Evolutionary conservation across 805 yeast species (phyloP).

Genomic region (Candida cerambycidarum): DNA sequence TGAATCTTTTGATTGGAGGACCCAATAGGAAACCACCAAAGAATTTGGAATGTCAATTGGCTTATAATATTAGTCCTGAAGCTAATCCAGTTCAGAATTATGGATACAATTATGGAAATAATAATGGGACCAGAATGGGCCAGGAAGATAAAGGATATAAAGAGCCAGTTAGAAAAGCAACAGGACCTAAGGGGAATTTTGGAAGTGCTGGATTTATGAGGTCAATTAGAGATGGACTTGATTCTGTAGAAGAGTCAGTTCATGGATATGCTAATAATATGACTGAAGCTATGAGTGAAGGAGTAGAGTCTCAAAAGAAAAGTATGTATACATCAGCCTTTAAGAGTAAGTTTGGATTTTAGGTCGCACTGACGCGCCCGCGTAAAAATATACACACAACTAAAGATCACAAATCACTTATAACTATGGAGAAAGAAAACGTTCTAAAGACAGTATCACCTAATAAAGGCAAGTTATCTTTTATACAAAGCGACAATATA

Average conservation of each 20-base stretch:
- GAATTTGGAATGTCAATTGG: constrained; percentile 58
- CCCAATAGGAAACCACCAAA: constrained; percentile 64
- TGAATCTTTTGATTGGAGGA: constrained; percentile 71
- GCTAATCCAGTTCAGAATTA: constrained; percentile 38
- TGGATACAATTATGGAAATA: constrained; percentile 20
- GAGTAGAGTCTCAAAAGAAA: constrained; percentile 49
- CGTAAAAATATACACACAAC: no score
- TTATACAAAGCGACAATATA: constrained; percentile 2
- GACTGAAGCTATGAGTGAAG: constrained; percentile 53
- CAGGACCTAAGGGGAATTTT: constrained; percentile 39
- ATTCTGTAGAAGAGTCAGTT: constrained; percentile 51
- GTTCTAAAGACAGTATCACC: constrained; percentile 30
- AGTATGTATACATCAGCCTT: constrained; percentile 52
- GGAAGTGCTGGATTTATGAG: constrained; percentile 43
- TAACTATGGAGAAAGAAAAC: constrained; percentile 10
- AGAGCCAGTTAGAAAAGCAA: constrained; percentile 43
- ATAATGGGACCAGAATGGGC: neutral
- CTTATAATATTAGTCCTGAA: constrained; percentile 44
- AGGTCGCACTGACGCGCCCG: no score
- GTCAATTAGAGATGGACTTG: constrained; percentile 52
- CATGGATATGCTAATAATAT: constrained; percentile 58
- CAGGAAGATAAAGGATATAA: constrained; percentile 35
- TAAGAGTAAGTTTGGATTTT: constrained; percentile 55
- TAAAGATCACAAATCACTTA: no score
- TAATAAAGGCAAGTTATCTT: constrained; percentile 16